These are phyloP conservation scores for Dicorynia guianensis DNA, from an alignment of 306 rosid species.

Conservation along the genomic window DNA sequence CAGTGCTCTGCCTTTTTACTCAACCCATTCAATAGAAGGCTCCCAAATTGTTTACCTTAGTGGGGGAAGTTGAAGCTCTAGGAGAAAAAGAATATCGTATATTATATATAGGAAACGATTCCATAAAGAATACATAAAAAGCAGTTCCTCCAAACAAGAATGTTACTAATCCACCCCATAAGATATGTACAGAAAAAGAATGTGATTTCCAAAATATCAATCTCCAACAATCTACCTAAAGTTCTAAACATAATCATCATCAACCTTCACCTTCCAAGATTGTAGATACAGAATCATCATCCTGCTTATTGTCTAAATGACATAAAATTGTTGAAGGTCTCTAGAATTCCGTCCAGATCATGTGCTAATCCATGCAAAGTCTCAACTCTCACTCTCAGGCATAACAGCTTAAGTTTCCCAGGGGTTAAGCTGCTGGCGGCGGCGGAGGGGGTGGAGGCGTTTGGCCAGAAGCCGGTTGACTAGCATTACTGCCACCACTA, in stretches of 20 bases:
- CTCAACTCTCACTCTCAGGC: conserved; percentile 27
- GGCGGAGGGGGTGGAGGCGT: conserved; percentile 35
- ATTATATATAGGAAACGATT: conserved; percentile 20
- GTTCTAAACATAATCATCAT: conserved; percentile 19
- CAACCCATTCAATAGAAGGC: conserved; percentile 18
- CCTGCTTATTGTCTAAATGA: conserved; percentile 29
- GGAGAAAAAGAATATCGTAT: not conserved
- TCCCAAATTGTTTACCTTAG: not conserved
- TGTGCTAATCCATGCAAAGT: conserved; percentile 31
- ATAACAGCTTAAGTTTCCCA: conserved; percentile 26
- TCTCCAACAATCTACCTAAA: conserved; percentile 33
- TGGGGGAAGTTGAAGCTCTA: not conserved
- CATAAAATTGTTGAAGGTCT: conserved; percentile 25
- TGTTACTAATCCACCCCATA: conserved; percentile 17
- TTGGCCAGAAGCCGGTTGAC: conserved; percentile 46
- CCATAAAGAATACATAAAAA: conserved; percentile 13
- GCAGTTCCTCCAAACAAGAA: not conserved
- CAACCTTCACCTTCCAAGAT: conserved; percentile 27
- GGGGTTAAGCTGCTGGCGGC: conserved; percentile 34
- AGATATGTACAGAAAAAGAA: conserved; percentile 47
- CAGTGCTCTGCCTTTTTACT: not conserved
- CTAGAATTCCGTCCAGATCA: conserved; percentile 22
- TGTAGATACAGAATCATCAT: conserved; percentile 1
- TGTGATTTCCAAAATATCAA: conserved; percentile 33
- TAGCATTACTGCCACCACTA: conserved; percentile 32